phyloP scores from a whole-genome alignment of 2,329 filamentous ascomycete genomes.

The Chrysoporthe austroafricana region DNA sequence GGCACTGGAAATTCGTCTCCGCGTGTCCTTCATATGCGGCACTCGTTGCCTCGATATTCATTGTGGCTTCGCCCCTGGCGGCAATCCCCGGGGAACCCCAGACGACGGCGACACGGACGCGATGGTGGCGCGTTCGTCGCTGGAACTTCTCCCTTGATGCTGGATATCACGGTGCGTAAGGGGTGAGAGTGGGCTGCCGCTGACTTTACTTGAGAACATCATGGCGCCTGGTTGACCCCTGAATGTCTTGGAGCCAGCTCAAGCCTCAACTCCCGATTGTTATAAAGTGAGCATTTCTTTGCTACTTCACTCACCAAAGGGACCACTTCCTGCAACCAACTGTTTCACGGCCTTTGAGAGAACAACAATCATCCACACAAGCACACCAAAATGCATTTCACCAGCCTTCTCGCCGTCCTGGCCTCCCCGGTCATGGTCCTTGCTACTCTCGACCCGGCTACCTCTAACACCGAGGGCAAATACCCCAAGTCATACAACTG shows the following conservation, averaged over 20 bases:
- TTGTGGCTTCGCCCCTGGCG: conserved; percentile 14
- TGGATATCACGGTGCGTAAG: conserved; percentile 1
- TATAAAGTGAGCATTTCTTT: background rate
- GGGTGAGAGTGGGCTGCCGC: background rate
- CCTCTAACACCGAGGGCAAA: conserved; percentile 42
- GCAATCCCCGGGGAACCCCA: conserved; percentile 13
- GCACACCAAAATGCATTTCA: conserved; percentile 21
- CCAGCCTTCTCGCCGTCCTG: conserved; percentile 20
- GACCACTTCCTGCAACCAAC: background rate
- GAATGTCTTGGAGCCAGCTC: background rate
- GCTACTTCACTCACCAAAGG: background rate
- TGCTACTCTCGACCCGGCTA: conserved; percentile 39
- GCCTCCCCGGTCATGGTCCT: conserved; percentile 24
- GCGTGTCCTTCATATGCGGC: conserved; percentile 14
- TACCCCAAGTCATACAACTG: conserved; percentile 37
- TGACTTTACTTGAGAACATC: conserved; percentile 2
- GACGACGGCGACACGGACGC: background rate
- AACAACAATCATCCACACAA: background rate
- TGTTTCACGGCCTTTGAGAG: background rate
- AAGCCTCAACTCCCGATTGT: background rate
- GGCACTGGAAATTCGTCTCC: conserved; percentile 17
- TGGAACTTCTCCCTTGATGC: background rate
- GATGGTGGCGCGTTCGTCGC: background rate
- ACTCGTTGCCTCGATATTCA: background rate
- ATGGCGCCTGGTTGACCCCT: background rate